Base-by-base conservation (phyloP, 495 filamentous ascomycete genomes). In the Evansstolkia leycettana region DNA sequence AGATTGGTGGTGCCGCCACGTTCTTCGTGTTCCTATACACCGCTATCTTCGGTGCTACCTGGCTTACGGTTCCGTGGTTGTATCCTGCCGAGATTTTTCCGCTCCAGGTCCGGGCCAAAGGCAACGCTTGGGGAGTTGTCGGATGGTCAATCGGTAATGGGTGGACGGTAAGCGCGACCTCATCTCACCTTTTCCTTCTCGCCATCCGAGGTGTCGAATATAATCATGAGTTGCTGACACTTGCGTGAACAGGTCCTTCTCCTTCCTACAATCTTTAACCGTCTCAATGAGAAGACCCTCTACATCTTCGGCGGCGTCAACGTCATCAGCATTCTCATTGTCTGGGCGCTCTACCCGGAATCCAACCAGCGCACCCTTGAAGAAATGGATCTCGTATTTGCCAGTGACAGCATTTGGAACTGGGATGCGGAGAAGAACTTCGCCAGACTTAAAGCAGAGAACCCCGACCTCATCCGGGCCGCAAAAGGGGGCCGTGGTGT, bases 1-100 rank as follows among this genome's bases (percentile, higher is more conserved):
- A 60, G 18, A 69, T 74, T 37, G 75, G 76, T 31, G 73, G 68
- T 0, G 78, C 74, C 0, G 76, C 77, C 0, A 75, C 72, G 0
- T 72, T 70, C 17, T 77, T 84, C 60, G 73, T 82, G 16, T 82
- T 80, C 52, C 62, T 84, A 17, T 82, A 76, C 47, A 82, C 78
- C 3, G 67, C 67, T 4, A 64, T 78, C 1, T 84, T 84, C 40
- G 77, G 78, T 17, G 78, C 78, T 0, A 80, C 79, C 1, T 84
- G 79, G 79, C 51, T 84, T 8, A 81, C 76, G 0, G 76, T 80
- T 2, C 78, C 78, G 0, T 82, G 76, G 76, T 43, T 82, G 3
- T 82, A 82, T 38, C 78, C 76, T 0, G 75, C 78, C 11, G 78
- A 84, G 45, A 82, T 82, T 34, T 82, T 82, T 54, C 79, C 78